Evolutionary conservation across 2,329 filamentous ascomycete species (phyloP), one percentile per base, ranked within the genome.

Genomic region (Epichloe elymi): DNA sequence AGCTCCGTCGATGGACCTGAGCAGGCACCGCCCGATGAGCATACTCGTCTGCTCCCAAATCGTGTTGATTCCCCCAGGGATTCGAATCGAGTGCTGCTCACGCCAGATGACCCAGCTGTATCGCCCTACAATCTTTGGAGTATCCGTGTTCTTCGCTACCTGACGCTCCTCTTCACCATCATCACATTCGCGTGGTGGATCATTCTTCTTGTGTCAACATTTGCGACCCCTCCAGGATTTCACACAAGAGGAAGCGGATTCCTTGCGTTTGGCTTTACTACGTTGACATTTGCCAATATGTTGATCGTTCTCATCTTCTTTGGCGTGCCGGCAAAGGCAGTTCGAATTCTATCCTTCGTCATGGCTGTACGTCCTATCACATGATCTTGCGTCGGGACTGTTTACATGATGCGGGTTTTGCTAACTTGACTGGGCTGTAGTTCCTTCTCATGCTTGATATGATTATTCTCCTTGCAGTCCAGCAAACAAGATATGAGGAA

Each of bases 121-220:
- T 87, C 88, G 3, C 93, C 93, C 0, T 96, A 96, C 70, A 98
- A 98, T 60, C 79, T 97, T 38, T 95, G 89, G 85, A 88, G 82
- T 53, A 86, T 98, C 47, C 84, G 93, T 17, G 79, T 86, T 45
- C 74, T 93, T 50, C 81, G 89, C 63, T 87, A 83, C 62, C 66
- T 93, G 54, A 91, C 88, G 5, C 74, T 95, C 51, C 60, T 88
- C 38, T 86, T 96, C 62, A 74, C 91, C 19, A 66, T 81, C 48
- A 64, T 90, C 59, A 86, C 82, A 51, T 88, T 94, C 61, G 61
- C 88, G n/a, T 97, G 91, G 91, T 97, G 93, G 91, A 76, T 88
- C 10, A 67, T 96, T 50, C 74, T 95, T 36, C 75, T 98, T n/a
- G 81, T 96, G 15, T 88, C 88, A 51, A 82, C 85, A 57, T 98